Percentiles rank a stretch among this genome's conserved stretches.
Conservation (phyloP, 164 flowering plant genomes). For the Umbilicus rupestris region DNA sequence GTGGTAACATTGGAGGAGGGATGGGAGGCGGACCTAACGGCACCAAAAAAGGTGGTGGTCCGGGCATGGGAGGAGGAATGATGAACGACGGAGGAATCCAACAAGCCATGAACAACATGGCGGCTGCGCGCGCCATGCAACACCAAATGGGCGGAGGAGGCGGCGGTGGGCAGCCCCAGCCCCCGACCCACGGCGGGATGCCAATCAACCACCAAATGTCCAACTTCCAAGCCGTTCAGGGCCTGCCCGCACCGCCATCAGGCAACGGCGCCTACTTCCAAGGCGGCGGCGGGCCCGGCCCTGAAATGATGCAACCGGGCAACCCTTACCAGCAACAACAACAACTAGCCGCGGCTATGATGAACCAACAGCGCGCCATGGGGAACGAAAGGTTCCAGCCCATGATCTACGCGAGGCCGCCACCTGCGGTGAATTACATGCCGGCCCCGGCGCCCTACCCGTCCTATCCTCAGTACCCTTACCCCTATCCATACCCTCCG, state of each 20-base stretch:
- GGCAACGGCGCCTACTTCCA: slow-evolving; percentile 30
- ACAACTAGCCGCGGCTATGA: slow-evolving; percentile 50
- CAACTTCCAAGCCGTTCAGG: slow-evolving; percentile 59
- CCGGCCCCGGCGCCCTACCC: slow-evolving; percentile 30
- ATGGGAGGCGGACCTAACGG: neutral
- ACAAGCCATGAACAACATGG: slow-evolving; percentile 20
- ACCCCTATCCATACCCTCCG: slow-evolving; percentile 30
- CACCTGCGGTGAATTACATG: slow-evolving; percentile 63
- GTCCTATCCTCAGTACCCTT: slow-evolving; percentile 20
- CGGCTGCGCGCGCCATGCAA: slow-evolving; percentile 14
- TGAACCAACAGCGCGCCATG: slow-evolving; percentile 68
- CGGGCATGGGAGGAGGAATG: slow-evolving; percentile 27
- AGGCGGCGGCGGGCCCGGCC: slow-evolving; percentile 52
- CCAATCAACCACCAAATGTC: slow-evolving; percentile 36
- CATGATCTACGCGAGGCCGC: slow-evolving; percentile 82
- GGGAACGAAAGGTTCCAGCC: slow-evolving; percentile 74
- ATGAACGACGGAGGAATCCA: slow-evolving; percentile 17
- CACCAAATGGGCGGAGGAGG: slow-evolving; percentile 32
- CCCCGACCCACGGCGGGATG: neutral
- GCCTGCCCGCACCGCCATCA: slow-evolving; percentile 44
- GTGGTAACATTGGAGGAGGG: neutral
- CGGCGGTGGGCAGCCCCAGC: slow-evolving; percentile 13
- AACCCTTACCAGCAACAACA: slow-evolving; percentile 52
- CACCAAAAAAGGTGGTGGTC: slow-evolving; percentile 15
- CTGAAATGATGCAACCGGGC: slow-evolving; percentile 40